Evolutionary conservation across 2,329 filamentous ascomycete genomes (phyloP).

Genomic region (Fusarium austroafricanum): DNA sequence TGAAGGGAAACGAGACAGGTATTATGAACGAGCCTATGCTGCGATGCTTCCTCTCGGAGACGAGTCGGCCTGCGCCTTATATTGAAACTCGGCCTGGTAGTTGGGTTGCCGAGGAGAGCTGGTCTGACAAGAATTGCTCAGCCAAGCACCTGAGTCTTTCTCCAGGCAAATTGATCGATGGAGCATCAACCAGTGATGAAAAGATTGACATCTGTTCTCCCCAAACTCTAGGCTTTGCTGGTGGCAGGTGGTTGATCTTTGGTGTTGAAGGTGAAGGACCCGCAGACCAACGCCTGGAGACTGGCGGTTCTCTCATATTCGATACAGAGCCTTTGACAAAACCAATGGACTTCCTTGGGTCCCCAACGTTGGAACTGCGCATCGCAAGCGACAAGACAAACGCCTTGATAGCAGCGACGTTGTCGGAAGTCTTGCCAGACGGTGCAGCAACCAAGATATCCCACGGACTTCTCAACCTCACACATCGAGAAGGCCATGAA

Average conservation of each 20-base stretch:
- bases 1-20: constrained; percentile 2
- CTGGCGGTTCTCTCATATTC: not conserved
- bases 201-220: constrained; percentile 2
- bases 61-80: not conserved
- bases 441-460: constrained; percentile 5
- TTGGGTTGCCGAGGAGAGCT: constrained; percentile 3
- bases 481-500: constrained; percentile 1
- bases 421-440: constrained; percentile 1
- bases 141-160: not conserved
- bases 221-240: constrained; percentile 3
- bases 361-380: not conserved
- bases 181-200: accelerated
- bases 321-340: not conserved
- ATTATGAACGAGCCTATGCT: constrained; percentile 14
- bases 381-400: not conserved
- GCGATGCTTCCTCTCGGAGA: constrained; percentile 1
- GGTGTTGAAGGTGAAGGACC: constrained; percentile 7
- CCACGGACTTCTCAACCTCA: constrained; percentile 5
- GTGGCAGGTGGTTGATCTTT: constrained; percentile 9
- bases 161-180: not conserved
- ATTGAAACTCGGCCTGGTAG: not conserved
- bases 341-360: not conserved
- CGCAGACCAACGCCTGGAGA: constrained; percentile 3
- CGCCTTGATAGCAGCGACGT: not conserved
- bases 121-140: not conserved